Base-by-base conservation (phyloP, 306 rosid genomes). In the Quercus variabilis region DNA sequence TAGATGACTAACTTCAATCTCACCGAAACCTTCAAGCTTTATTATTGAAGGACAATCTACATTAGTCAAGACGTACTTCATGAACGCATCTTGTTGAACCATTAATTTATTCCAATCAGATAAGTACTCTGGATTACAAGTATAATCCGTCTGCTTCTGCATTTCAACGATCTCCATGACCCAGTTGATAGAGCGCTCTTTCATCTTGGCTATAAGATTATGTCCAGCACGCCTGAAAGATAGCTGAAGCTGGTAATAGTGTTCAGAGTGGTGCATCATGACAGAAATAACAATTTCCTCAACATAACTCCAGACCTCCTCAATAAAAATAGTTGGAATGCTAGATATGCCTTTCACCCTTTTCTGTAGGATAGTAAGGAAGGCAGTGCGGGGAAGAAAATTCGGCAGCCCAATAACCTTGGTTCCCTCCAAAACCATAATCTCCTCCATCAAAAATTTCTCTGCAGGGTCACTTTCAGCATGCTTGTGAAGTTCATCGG, bases 131-230 rank as follows among this genome's bases (percentile, higher is more conserved):
- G 89, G 69, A 28, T 81, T 76, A 20, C 90, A 89, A 0, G 93
- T 89, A 21, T 87, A 91, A 14, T 86, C 90, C 0, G 90, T 86
- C 1, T 65, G 73, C 69, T 72, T 83, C 25, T 89, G 90, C 93
- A 89, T 91, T n/a, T 91, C 85, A 0, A 89, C 77, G 0, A 78
- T 85, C 7, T 84, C 85, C 65, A 1, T 1, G 0, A 87, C 88
- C 72, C 84, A 86, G 3, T 59, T 77, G 4, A 46, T 58, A 0
- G 90, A 85, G 1, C 4, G 38, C 3, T 79, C 78, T 49, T 72
- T 87, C 88, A 81, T 88, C 60, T 82, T 87, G 0, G 54, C 46
- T 4, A 85, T 80, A 0, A 92, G 64, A 4, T 6, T 64, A 19
- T 76, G 17, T 0, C 73, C 86, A 0, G 92, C 92, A 3, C 86